A percentile compares a stretch with the other conserved stretches of the same genome.
These are phyloP conservation scores for Corchorus olitorius DNA, from an alignment of 345 rosid genomes.

Conservation along the genomic window DNA sequence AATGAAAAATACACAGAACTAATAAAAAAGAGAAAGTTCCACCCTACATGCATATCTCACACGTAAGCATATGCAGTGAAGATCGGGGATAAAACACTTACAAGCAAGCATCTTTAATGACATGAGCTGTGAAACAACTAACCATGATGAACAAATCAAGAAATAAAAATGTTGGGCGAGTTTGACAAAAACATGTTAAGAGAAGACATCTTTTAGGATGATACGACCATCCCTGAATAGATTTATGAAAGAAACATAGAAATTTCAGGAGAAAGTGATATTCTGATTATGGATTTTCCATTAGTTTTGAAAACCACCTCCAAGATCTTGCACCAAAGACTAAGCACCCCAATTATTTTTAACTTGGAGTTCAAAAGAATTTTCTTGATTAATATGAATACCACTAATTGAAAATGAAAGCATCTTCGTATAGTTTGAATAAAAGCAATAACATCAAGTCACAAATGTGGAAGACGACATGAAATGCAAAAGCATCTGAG, in stretches of 20 bases:
- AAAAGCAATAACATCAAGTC: background rate
- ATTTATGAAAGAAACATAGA: background rate
- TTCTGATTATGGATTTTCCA: background rate
- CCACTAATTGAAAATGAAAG: background rate
- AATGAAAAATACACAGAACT: background rate
- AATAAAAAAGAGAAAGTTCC: conserved; percentile 1
- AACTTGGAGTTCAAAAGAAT: too few species aligned
- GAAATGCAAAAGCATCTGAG: background rate
- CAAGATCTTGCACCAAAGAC: too few species aligned
- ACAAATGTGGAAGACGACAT: background rate
- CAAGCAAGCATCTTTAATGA: background rate
- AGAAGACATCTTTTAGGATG: background rate
- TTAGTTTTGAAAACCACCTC: background rate
- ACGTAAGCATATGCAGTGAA: background rate
- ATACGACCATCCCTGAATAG: background rate
- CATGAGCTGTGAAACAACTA: background rate
- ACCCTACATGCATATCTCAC: background rate
- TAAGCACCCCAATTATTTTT: too few species aligned
- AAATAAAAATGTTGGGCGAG: background rate
- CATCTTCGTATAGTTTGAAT: background rate
- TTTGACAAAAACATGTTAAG: background rate
- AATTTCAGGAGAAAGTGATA: background rate
- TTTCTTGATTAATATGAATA: too few species aligned
- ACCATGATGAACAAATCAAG: background rate
- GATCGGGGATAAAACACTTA: background rate